Evolutionary conservation across 2,329 filamentous ascomycete species (phyloP).

Genomic region (Phyllosticta citrichinensis): DNA sequence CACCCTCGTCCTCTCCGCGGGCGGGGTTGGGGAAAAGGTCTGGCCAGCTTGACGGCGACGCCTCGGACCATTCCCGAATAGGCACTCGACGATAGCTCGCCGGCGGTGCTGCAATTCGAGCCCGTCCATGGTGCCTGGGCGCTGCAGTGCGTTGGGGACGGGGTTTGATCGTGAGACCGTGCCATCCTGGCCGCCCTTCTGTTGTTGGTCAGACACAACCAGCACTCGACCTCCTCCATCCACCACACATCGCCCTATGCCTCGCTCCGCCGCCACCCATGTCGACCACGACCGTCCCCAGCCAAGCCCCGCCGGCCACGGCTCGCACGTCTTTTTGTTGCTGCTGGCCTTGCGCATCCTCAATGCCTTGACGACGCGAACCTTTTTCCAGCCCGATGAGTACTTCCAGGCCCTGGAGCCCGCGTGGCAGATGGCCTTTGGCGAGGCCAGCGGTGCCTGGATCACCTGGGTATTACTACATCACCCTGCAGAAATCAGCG

Average conservation of each 20-base stretch:
- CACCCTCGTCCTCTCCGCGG: background rate
- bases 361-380: constrained; percentile 69
- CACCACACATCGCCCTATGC: background rate
- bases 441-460: constrained; percentile 68
- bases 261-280: constrained; percentile 3
- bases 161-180: background rate
- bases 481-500: background rate
- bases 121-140: background rate
- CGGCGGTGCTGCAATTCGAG: background rate
- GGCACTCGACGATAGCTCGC: constrained; percentile 9
- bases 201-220: background rate
- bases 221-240: background rate
- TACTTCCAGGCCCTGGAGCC: constrained; percentile 95
- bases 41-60: background rate
- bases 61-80: constrained; percentile 1
- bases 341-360: constrained; percentile 62
- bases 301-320: background rate
- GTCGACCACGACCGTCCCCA: background rate
- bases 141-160: background rate
- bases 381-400: constrained; percentile 97
- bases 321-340: constrained; percentile 14
- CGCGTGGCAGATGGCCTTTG: constrained; percentile 84
- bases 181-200: background rate
- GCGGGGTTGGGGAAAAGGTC: background rate
- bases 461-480: constrained; percentile 70